These are phyloP conservation scores for Paragyromitra xinjiangensis DNA, from an alignment of 495 filamentous ascomycete genomes.

Conservation along the genomic window DNA sequence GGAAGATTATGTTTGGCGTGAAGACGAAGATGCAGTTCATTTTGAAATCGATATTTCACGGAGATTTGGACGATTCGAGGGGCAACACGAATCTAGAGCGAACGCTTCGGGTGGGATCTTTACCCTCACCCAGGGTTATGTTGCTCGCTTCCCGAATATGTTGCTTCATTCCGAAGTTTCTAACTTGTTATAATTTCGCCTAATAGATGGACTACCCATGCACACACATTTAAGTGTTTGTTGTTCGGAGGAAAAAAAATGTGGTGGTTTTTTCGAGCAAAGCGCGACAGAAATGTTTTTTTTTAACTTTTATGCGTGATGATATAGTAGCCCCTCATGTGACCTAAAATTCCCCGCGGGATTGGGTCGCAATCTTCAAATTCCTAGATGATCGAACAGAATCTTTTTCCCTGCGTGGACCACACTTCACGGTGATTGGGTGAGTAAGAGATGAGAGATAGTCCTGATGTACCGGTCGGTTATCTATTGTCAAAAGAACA, in stretches of 20 bases:
- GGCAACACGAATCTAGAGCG: conserved; percentile 21
- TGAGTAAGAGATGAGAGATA: conserved; percentile 39
- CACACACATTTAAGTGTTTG: neutral
- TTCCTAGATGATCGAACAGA: conserved; percentile 33
- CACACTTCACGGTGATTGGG: conserved; percentile 35
- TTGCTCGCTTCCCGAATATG: conserved; percentile 43
- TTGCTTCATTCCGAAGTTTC: conserved; percentile 40
- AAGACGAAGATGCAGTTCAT: conserved; percentile 50
- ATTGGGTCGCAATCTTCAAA: conserved; percentile 40
- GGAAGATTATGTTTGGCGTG: conserved; percentile 32
- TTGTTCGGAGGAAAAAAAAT: conserved; percentile 1
- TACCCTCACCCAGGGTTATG: conserved; percentile 27
- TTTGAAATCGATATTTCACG: conserved; percentile 41
- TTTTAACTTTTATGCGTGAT: conserved; percentile 26
- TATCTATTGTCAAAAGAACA: conserved; percentile 37
- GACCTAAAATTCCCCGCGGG: conserved; percentile 36
- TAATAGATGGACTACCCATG: conserved; percentile 14
- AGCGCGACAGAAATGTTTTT: conserved; percentile 29
- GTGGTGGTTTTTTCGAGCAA: neutral
- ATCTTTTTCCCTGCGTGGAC: conserved; percentile 18
- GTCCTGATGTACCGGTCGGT: conserved; percentile 37
- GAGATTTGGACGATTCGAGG: conserved; percentile 35
- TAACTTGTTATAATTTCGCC: conserved; percentile 34
- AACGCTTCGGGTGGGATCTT: conserved; percentile 42
- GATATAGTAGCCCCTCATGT: conserved; percentile 36